A percentile compares a stretch with the other conserved stretches of the same genome.
Evolutionary conservation across 129 eudicot genomes (phyloP).

Genomic region (Arctium minus): DNA sequence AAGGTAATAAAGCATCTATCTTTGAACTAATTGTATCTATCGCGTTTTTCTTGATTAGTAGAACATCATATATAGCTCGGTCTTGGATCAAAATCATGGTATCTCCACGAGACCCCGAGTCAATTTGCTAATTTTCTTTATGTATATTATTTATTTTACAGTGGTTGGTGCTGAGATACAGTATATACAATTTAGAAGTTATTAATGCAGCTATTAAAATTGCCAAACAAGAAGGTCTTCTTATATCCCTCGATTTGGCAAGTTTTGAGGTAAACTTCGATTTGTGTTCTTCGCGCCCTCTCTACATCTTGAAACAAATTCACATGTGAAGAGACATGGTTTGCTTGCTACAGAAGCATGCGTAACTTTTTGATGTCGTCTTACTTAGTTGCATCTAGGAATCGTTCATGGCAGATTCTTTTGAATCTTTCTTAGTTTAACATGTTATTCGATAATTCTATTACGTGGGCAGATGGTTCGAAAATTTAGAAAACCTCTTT

Average conservation of each 20-base stretch:
- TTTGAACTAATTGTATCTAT: background rate
- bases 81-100: background rate
- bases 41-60: background rate
- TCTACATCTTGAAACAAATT: background rate
- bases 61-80: background rate
- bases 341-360: background rate
- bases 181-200: slow-evolving; percentile 64
- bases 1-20: slow-evolving; percentile 48
- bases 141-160: slow-evolving; percentile 28
- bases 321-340: background rate
- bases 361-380: background rate
- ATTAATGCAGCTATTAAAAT: slow-evolving; percentile 68
- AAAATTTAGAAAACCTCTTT: slow-evolving; percentile 59
- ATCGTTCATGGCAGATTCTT: background rate
- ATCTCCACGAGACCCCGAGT: background rate
- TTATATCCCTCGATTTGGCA: slow-evolving; percentile 89
- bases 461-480: slow-evolving; percentile 75
- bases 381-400: background rate
- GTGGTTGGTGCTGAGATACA: slow-evolving; percentile 95
- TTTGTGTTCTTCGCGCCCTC: background rate
- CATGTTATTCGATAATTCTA: background rate
- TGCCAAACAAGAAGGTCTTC: slow-evolving; percentile 84
- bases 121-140: slow-evolving; percentile 8
- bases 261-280: slow-evolving; percentile 80
- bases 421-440: background rate